These are phyloP conservation scores for Fusarium circinatum DNA, from an alignment of 2,329 filamentous ascomycete species.

Conservation along the genomic window DNA sequence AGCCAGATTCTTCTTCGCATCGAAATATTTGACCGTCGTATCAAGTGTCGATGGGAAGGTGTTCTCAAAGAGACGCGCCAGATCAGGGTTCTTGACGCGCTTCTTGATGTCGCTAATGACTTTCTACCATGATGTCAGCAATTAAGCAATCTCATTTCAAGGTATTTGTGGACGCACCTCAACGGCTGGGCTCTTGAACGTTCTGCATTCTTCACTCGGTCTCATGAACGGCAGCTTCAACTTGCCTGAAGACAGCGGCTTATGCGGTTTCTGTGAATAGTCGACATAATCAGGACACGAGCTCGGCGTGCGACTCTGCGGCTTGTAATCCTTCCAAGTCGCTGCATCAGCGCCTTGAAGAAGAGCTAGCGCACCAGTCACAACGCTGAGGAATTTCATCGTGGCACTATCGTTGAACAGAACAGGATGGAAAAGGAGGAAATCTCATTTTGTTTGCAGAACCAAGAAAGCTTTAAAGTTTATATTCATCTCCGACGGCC, in stretches of 20 bases:
- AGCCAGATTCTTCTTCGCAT: not conserved
- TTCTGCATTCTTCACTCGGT: conserved; percentile 22
- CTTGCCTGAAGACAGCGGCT: conserved; percentile 3
- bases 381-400: not conserved
- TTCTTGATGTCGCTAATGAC: conserved; percentile 20
- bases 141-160: rapidly evolving
- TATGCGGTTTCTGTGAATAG: conserved; percentile 5
- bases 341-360: not conserved
- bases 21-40: conserved; percentile 27
- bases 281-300: conserved; percentile 23
- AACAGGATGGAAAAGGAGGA: not conserved
- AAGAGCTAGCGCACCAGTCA: not conserved
- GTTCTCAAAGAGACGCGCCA: conserved; percentile 26
- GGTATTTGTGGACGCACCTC: rapidly evolving
- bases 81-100: conserved; percentile 15
- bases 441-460: not conserved
- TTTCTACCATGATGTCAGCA: not conserved
- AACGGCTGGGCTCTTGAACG: conserved; percentile 18
- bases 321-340: conserved; percentile 11
- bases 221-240: conserved; percentile 18
- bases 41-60: conserved; percentile 14
- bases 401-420: rapidly evolving
- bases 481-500: not conserved
- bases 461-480: not conserved
- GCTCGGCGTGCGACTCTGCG: conserved; percentile 4